Conservation (phyloP, 768 basidiomycete species). For the Hortiboletus campestris region DNA sequence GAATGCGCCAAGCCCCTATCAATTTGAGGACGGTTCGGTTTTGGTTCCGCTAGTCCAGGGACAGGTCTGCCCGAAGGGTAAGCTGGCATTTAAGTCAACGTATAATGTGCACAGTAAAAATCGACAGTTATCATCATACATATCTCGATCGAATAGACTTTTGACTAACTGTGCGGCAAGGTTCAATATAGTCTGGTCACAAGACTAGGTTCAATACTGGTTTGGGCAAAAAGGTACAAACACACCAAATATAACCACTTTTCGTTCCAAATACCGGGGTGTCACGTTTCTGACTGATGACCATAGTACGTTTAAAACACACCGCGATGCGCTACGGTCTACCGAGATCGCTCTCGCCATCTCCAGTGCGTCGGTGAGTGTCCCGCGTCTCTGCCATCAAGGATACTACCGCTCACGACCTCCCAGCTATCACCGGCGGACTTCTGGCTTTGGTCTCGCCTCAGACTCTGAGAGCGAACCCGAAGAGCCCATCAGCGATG, state of each 20-base stretch:
- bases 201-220: too few species aligned
- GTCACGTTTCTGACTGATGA: constrained; percentile 3
- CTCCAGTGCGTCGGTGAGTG: constrained; percentile 42
- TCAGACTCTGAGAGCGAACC: constrained; percentile 44
- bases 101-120: too few species aligned
- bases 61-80: too few species aligned
- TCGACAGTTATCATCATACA: too few species aligned
- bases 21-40: too few species aligned
- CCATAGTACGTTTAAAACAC: background rate
- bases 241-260: background rate
- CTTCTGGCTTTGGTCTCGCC: constrained; percentile 54
- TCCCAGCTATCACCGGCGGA: constrained; percentile 28
- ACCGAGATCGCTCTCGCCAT: constrained; percentile 51
- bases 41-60: too few species aligned
- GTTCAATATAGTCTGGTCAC: too few species aligned
- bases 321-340: constrained; percentile 51
- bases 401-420: background rate
- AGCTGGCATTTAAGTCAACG: too few species aligned
- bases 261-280: background rate
- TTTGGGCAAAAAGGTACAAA: background rate
- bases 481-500: constrained; percentile 38
- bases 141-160: too few species aligned
- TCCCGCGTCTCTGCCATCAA: constrained; percentile 9
- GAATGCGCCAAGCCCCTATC: too few species aligned
- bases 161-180: too few species aligned